A percentile compares a stretch with the other conserved stretches of the same genome.
These are phyloP conservation scores for Ormosia semicastrata DNA, from an alignment of 306 rosid species.

Conservation along the genomic window DNA sequence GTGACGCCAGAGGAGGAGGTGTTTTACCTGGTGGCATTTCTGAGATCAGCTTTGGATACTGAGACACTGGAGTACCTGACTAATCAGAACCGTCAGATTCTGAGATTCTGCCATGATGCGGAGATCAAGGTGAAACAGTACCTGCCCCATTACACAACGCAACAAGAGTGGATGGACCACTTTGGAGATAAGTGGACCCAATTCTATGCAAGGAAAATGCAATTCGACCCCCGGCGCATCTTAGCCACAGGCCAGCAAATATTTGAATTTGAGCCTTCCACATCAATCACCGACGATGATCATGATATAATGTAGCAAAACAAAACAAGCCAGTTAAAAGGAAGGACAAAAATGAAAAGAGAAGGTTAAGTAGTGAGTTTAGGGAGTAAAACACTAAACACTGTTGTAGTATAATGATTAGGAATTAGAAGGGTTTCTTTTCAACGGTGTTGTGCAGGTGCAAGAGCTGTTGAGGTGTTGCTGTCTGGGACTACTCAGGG, in stretches of 20 bases:
- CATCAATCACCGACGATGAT: neutral
- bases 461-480: conserved; percentile 2
- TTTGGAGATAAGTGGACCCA: conserved; percentile 85
- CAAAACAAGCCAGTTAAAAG: neutral
- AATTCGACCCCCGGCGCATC: conserved; percentile 75
- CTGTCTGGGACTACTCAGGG: neutral
- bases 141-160: conserved; percentile 80
- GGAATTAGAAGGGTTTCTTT: neutral
- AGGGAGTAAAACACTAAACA: neutral
- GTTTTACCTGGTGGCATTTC: conserved; percentile 89
- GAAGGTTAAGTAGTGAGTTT: neutral
- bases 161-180: conserved; percentile 82
- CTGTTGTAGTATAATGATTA: neutral
- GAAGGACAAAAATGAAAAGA: neutral
- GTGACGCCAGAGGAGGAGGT: conserved; percentile 84
- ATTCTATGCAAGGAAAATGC: conserved; percentile 61
- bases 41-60: conserved; percentile 76
- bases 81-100: conserved; percentile 75
- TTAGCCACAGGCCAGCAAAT: conserved; percentile 91
- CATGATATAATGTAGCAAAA: neutral
- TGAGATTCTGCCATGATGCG: conserved; percentile 64
- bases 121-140: conserved; percentile 76
- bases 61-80: conserved; percentile 63
- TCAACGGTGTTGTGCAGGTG: neutral
- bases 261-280: conserved; percentile 50